These are phyloP conservation scores for Heliamphora pulchella DNA, from an alignment of 179 eudicot genomes.

Conservation along the genomic window DNA sequence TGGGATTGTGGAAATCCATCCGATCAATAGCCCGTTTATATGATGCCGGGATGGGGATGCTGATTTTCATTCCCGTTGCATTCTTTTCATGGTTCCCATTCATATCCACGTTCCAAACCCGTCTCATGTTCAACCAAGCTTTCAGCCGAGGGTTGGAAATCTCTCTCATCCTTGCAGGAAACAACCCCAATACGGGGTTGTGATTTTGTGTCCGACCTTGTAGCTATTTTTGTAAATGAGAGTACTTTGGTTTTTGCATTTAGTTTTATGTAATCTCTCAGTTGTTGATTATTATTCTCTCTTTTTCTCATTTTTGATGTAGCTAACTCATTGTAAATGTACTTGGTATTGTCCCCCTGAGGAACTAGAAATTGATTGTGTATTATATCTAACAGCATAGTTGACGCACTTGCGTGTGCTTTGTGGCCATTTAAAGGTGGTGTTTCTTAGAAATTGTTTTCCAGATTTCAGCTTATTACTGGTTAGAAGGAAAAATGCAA, in stretches of 20 bases:
- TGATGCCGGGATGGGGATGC: constrained; percentile 98
- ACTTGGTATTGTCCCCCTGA: neutral
- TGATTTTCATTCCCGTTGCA: constrained; percentile 89
- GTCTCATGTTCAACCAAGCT: constrained; percentile 99
- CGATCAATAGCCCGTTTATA: constrained; percentile 88
- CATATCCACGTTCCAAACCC: constrained; percentile 89
- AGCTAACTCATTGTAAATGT: neutral
- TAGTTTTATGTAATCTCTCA: neutral
- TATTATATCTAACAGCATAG: neutral
- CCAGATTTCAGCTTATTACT: too few relatives aligned
- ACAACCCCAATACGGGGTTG: constrained; percentile 70
- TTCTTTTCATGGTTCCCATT: constrained; percentile 93
- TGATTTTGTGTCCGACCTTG: constrained; percentile 22
- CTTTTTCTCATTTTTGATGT: neutral
- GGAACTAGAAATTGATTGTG: constrained; percentile 8
- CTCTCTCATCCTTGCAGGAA: constrained; percentile 96
- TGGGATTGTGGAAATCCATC: constrained; percentile 88
- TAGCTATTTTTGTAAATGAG: constrained; percentile 9
- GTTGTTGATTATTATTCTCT: neutral
- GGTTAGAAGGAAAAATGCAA: too few relatives aligned
- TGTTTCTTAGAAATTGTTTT: too few relatives aligned
- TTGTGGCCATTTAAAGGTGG: too few relatives aligned
- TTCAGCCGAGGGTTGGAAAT: constrained; percentile 95
- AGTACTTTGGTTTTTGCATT: neutral
- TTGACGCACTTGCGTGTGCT: too few relatives aligned